Conservation (phyloP, 306 rosid genomes). For the Glycine latifolia region DNA sequence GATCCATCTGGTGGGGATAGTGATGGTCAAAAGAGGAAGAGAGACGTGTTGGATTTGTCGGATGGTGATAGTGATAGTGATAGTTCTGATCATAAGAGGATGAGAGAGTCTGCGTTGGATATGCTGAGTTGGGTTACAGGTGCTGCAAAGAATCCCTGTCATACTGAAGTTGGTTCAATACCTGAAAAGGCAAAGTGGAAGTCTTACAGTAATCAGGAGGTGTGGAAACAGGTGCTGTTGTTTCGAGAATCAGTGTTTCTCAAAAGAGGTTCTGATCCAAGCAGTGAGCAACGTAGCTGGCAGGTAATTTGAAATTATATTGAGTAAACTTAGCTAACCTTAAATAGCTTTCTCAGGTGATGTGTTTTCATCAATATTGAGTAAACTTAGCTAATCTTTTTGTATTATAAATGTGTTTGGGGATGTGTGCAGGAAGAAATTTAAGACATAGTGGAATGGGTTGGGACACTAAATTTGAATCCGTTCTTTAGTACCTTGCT, state of each 20-base stretch:
- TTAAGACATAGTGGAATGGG: background rate
- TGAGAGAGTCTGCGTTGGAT: conserved; percentile 52
- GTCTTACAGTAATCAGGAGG: conserved; percentile 52
- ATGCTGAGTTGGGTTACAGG: conserved; percentile 64
- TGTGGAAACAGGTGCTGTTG: conserved; percentile 73
- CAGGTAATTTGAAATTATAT: conserved; percentile 58
- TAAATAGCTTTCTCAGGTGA: no score
- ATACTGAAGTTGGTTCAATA: conserved; percentile 60
- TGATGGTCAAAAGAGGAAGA: background rate
- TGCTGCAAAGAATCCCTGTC: conserved; percentile 70
- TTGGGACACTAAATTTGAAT: conserved; percentile 19
- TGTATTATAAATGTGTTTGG: no score
- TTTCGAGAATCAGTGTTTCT: conserved; percentile 64
- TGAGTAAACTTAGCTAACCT: no score
- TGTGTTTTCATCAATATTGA: background rate
- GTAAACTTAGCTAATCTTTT: no score
- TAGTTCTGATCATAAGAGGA: conserved; percentile 44
- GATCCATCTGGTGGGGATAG: conserved; percentile 25
- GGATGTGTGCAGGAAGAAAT: background rate
- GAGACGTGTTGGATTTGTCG: background rate
- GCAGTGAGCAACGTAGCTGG: conserved; percentile 56
- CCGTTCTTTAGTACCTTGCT: background rate
- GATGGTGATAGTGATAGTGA: background rate
- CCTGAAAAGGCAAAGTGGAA: conserved; percentile 74
- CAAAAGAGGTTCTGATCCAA: conserved; percentile 46